Conservation (phyloP, 306 rosid species). For the Sechiopsis laciniata region DNA sequence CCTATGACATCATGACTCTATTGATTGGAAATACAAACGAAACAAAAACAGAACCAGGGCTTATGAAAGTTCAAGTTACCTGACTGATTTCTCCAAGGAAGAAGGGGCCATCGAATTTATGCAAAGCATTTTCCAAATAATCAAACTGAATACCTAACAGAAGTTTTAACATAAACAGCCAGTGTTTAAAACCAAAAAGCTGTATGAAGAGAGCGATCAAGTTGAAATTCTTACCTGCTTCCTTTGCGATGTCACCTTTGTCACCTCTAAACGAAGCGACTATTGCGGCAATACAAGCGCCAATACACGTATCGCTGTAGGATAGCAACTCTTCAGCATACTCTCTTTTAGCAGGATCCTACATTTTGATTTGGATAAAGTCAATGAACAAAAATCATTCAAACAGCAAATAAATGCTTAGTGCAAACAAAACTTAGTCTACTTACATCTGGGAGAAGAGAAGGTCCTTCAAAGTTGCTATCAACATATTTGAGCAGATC, state of each 20-base stretch:
- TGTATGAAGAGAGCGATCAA: no score
- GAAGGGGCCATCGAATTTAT: slow-evolving; percentile 70
- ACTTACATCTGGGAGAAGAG: slow-evolving; percentile 59
- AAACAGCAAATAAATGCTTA: no score
- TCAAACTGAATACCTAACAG: slow-evolving; percentile 53
- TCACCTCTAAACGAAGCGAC: slow-evolving; percentile 27
- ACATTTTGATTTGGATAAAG: background rate
- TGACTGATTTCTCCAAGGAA: slow-evolving; percentile 62
- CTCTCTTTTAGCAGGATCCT: slow-evolving; percentile 51
- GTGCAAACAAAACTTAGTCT: background rate
- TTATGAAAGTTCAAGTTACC: slow-evolving; percentile 29
- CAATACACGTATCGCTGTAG: slow-evolving; percentile 34
- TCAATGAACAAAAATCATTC: no score
- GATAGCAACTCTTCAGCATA: slow-evolving; percentile 49
- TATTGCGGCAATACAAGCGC: background rate
- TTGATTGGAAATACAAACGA: no score
- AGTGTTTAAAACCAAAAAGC: no score
- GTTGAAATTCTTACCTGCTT: slow-evolving; percentile 24
- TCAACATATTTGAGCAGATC: slow-evolving; percentile 77
- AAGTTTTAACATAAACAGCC: no score
- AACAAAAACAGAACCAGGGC: no score
- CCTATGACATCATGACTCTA: no score
- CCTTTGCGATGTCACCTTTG: slow-evolving; percentile 31
- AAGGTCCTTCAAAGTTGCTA: slow-evolving; percentile 45
- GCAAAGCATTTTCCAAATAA: slow-evolving; percentile 66